phyloP scores from a whole-genome alignment of 2,329 filamentous ascomycete genomes.

The Aspergillus pseudonomiae region DNA sequence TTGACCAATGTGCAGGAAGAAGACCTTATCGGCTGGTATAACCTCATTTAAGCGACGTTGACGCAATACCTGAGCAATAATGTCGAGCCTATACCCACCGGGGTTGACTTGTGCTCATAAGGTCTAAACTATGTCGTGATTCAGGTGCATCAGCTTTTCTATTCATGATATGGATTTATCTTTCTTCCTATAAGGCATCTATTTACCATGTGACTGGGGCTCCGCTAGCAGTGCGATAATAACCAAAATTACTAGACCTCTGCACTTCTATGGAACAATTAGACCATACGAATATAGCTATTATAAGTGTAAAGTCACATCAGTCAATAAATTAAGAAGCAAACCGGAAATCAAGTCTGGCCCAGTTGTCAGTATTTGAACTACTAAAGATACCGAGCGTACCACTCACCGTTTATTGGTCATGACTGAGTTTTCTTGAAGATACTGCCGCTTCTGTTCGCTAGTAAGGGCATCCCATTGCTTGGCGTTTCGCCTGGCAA shows the following conservation, averaged over 20 bases:
- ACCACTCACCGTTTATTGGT: conserved; percentile 31
- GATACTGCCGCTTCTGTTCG: conserved; percentile 33
- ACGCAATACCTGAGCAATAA: too few relatives aligned
- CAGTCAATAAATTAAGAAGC: conserved; percentile 13
- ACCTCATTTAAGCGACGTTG: too few relatives aligned
- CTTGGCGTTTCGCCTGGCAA: background rate
- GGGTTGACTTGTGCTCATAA: too few relatives aligned
- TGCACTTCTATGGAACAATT: too few relatives aligned
- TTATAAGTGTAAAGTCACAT: background rate
- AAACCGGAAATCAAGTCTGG: conserved; percentile 39
- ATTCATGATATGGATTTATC: too few relatives aligned
- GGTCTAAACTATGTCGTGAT: too few relatives aligned
- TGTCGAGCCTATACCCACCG: too few relatives aligned
- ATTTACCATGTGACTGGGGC: too few relatives aligned
- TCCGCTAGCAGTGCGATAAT: background rate
- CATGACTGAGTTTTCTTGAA: conserved; percentile 33
- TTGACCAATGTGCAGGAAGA: too few relatives aligned
- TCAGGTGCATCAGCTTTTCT: too few relatives aligned
- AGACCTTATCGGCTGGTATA: too few relatives aligned
- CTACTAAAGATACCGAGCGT: background rate
- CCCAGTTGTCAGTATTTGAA: background rate
- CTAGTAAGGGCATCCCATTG: conserved; percentile 38
- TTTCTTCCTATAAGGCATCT: too few relatives aligned
- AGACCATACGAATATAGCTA: background rate
- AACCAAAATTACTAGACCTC: background rate